Evolutionary conservation across 1,139 yeast species (phyloP).

Genomic region (Suhomyces taliae): DNA sequence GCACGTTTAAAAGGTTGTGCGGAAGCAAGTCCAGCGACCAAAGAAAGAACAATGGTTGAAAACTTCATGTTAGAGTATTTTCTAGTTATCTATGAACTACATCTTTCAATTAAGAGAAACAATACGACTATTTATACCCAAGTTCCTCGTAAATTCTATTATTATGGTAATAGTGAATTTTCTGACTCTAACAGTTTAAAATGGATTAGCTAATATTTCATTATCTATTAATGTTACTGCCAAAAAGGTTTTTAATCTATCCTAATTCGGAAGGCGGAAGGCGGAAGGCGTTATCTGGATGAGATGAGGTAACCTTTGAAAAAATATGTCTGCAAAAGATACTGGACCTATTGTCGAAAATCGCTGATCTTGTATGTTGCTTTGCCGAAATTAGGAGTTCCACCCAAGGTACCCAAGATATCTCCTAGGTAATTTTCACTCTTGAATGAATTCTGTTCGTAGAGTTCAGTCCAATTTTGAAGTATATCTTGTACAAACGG

Average conservation of each 20-base stretch:
- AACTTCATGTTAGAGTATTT: slow-evolving; percentile 1
- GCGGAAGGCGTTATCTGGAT: not conserved
- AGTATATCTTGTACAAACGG: slow-evolving; percentile 55
- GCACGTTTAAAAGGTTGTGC: slow-evolving; percentile 25
- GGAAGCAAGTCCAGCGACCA: slow-evolving; percentile 14
- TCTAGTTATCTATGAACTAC: not conserved
- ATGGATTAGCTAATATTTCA: not conserved
- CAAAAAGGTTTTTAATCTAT: not conserved
- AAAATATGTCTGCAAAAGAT: too few species aligned
- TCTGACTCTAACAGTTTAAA: not conserved
- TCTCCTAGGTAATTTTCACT: slow-evolving; percentile 56
- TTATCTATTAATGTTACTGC: not conserved
- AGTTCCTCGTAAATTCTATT: too few species aligned
- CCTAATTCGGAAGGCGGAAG: not conserved
- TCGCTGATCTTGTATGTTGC: not conserved
- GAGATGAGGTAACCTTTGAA: too few species aligned
- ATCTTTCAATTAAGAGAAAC: too few species aligned
- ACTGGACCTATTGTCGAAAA: not conserved
- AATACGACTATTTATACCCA: too few species aligned
- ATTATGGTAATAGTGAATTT: too few species aligned
- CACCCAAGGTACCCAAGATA: slow-evolving; percentile 50
- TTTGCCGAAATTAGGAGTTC: slow-evolving; percentile 9
- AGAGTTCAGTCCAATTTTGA: slow-evolving; percentile 48
- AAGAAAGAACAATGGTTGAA: slow-evolving; percentile 12
- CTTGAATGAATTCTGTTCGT: slow-evolving; percentile 27